Conservation (phyloP, 495 filamentous ascomycete genomes). For the Trypethelium eluteriae region DNA sequence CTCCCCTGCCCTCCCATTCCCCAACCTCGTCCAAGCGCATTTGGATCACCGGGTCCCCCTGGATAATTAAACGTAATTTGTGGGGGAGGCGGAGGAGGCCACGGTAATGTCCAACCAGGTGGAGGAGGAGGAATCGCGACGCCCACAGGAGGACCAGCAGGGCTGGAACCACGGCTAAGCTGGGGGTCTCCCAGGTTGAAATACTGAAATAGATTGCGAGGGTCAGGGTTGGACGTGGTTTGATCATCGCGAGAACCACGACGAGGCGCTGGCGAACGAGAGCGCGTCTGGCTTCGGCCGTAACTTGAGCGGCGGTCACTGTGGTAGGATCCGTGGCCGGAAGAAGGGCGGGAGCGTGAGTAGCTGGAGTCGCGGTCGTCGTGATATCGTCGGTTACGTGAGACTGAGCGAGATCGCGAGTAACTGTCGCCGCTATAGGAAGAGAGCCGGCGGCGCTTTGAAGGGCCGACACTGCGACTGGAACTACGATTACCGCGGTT, state of each 20-base stretch:
- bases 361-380: background rate
- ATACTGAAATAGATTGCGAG: background rate
- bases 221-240: background rate
- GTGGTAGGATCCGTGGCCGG: background rate
- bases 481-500: background rate
- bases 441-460: slow-evolving; percentile 8
- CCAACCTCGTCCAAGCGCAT: slow-evolving; percentile 4
- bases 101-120: slow-evolving; percentile 8
- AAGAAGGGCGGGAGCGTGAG: background rate
- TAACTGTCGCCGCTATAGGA: slow-evolving; percentile 13
- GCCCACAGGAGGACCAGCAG: background rate
- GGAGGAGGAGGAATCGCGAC: slow-evolving; percentile 7
- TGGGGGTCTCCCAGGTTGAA: background rate
- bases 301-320: background rate
- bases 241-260: too few species aligned
- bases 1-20: background rate
- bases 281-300: background rate
- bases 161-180: background rate
- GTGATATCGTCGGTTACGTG: background rate
- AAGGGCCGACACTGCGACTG: background rate
- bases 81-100: slow-evolving; percentile 18
- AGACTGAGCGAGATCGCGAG: background rate
- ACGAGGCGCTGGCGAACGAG: background rate
- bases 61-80: background rate
- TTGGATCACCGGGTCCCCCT: background rate